Evolutionary conservation across 2,329 filamentous ascomycete genomes (phyloP).

Genomic region (Fusarium sp.): DNA sequence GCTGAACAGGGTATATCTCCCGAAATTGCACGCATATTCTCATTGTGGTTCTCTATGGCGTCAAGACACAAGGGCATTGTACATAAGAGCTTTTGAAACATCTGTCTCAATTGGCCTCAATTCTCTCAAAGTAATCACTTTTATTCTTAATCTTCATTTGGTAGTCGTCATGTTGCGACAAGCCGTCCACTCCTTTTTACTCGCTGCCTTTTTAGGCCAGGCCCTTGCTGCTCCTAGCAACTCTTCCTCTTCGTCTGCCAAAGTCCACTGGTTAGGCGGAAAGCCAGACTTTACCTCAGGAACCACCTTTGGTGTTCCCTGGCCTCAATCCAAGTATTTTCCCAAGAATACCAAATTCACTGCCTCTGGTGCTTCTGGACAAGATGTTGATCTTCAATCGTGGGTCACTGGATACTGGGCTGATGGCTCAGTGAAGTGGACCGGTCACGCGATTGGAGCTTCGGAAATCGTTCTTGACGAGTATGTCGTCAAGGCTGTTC

Average conservation of each 20-base stretch:
- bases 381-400: slow-evolving; percentile 55
- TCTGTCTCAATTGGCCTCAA: not conserved
- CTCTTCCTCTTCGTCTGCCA: slow-evolving; percentile 37
- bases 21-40: slow-evolving; percentile 39
- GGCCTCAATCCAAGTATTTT: slow-evolving; percentile 56
- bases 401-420: slow-evolving; percentile 71
- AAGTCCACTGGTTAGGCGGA: slow-evolving; percentile 57
- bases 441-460: slow-evolving; percentile 65
- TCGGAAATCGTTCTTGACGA: slow-evolving; percentile 55
- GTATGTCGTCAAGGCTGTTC: slow-evolving; percentile 53
- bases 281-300: slow-evolving; percentile 52
- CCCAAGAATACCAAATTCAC: slow-evolving; percentile 55
- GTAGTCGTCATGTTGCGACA: slow-evolving; percentile 39
- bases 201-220: slow-evolving; percentile 25
- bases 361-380: slow-evolving; percentile 42
- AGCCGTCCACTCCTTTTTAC: slow-evolving; percentile 39
- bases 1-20: slow-evolving; percentile 29
- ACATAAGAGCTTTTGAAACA: slow-evolving; percentile 13
- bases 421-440: slow-evolving; percentile 73
- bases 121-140: not conserved
- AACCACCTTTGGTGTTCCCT: slow-evolving; percentile 60
- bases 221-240: slow-evolving; percentile 33
- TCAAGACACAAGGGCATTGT: slow-evolving; percentile 6
- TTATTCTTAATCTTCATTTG: not conserved
- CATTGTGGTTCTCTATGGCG: slow-evolving; percentile 34